A percentile compares a stretch with the other conserved stretches of the same genome.
Conservation (phyloP, 768 basidiomycete genomes). For the Pilatotrama ljubarskyi region DNA sequence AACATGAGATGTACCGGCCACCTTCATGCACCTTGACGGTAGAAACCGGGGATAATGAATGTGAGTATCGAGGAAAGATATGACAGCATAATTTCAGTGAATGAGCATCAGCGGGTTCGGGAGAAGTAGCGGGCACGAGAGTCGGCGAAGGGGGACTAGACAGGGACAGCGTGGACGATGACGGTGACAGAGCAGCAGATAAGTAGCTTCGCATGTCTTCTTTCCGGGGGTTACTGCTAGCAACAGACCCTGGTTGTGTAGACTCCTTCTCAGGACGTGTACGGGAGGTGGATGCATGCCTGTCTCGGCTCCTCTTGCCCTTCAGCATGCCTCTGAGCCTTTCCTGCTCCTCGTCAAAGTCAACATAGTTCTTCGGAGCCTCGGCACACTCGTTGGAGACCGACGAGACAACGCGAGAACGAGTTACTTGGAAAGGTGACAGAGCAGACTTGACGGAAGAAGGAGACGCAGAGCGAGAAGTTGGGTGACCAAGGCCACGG, state of each 20-base stretch:
- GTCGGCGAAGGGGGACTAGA: conserved; percentile 31
- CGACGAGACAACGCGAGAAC: conserved; percentile 69
- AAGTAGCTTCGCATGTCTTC: conserved; percentile 14
- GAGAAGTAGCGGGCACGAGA: conserved; percentile 7
- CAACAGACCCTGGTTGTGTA: background rate
- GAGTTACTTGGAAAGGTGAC: conserved; percentile 53
- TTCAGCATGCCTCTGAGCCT: conserved; percentile 74
- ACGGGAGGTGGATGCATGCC: conserved; percentile 11
- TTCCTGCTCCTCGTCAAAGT: conserved; percentile 79
- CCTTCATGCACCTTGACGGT: conserved; percentile 49
- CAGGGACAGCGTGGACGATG: conserved; percentile 23
- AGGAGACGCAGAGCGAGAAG: conserved; percentile 38
- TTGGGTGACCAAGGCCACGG: conserved; percentile 12
- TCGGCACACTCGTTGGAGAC: conserved; percentile 70
- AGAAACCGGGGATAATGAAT: conserved; percentile 41
- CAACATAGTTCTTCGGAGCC: conserved; percentile 77
- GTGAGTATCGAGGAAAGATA: conserved; percentile 49
- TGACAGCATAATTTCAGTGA: conserved; percentile 30
- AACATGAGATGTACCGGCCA: conserved; percentile 45
- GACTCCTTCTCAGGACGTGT: conserved; percentile 9
- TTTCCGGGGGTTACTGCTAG: background rate
- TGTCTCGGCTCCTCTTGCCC: conserved; percentile 45
- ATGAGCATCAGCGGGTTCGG: conserved; percentile 32
- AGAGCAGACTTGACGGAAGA: conserved; percentile 34
- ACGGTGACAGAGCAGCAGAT: conserved; percentile 19